These are phyloP conservation scores for Blepharisma japonicum DNA, from an alignment of 73 alveolate genomes.

Conservation along the genomic window DNA sequence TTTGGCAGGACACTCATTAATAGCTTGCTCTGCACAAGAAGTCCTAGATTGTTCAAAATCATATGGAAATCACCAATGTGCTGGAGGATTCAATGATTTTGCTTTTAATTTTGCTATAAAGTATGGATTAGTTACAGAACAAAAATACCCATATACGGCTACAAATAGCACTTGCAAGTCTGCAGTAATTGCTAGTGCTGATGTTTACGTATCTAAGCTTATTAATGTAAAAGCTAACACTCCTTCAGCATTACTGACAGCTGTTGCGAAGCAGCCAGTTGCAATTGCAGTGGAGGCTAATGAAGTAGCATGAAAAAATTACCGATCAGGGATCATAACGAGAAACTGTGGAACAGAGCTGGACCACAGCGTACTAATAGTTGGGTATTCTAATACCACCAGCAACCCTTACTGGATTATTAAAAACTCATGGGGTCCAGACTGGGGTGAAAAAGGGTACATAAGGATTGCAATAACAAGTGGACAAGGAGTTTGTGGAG, in stretches of 20 bases:
- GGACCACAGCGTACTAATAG: constrained; percentile 60
- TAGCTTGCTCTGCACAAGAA: constrained; percentile 61
- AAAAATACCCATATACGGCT: constrained; percentile 40
- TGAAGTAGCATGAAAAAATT: constrained; percentile 9
- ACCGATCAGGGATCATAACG: constrained; percentile 27
- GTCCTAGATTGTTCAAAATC: constrained; percentile 80
- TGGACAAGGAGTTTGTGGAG: constrained; percentile 28
- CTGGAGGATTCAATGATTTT: constrained; percentile 68
- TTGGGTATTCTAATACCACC: constrained; percentile 61
- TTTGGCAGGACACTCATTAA: constrained; percentile 43
- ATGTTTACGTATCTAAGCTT: constrained; percentile 11
- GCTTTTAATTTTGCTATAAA: constrained; percentile 56
- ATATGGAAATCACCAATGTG: constrained; percentile 74
- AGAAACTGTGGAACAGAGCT: constrained; percentile 20
- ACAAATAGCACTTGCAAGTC: constrained; percentile 20
- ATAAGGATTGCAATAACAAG: neutral
- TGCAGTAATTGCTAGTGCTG: constrained; percentile 19
- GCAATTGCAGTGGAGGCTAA: constrained; percentile 38
- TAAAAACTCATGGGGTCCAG: constrained; percentile 67
- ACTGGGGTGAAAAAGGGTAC: constrained; percentile 70
- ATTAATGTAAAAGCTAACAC: constrained; percentile 1
- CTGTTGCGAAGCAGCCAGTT: constrained; percentile 50
- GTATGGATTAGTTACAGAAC: constrained; percentile 26
- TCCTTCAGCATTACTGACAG: constrained; percentile 30
- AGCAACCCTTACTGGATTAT: constrained; percentile 47